phyloP scores from a whole-genome alignment of 2,329 filamentous ascomycete genomes.

The Ophiocordyceps robertsii region DNA sequence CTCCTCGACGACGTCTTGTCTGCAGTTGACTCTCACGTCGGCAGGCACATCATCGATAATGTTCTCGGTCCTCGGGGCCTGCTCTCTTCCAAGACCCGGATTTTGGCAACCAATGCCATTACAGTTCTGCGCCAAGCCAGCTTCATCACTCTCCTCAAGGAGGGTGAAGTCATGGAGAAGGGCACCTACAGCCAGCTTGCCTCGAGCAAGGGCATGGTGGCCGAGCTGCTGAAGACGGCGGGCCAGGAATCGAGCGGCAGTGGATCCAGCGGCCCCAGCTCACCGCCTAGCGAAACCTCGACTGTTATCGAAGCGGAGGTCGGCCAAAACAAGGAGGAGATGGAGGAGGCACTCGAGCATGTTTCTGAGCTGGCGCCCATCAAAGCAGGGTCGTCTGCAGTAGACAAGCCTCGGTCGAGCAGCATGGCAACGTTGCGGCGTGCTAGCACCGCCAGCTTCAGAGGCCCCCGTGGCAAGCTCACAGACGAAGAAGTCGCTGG shows the following conservation, averaged over 20 bases:
- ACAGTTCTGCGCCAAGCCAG: constrained; percentile 80
- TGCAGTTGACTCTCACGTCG: constrained; percentile 96
- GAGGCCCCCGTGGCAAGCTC: constrained; percentile 69
- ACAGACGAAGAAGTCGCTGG: constrained; percentile 68
- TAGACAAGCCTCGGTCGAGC: constrained; percentile 43
- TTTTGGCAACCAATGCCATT: constrained; percentile 91
- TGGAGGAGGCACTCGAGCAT: constrained; percentile 67
- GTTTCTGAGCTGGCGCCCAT: constrained; percentile 68
- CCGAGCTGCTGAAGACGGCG: constrained; percentile 68
- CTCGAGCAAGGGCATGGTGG: constrained; percentile 85
- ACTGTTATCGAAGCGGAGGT: constrained; percentile 40
- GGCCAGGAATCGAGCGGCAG: constrained; percentile 38
- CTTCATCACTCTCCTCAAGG: constrained; percentile 72
- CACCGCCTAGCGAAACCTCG: constrained; percentile 37
- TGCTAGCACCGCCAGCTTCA: constrained; percentile 85
- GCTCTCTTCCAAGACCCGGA: constrained; percentile 72
- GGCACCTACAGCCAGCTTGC: constrained; percentile 86
- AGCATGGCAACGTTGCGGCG: constrained; percentile 75
- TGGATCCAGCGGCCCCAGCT: constrained; percentile 30
- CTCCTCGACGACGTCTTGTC: constrained; percentile 88
- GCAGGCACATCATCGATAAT: constrained; percentile 85
- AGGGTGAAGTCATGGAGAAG: constrained; percentile 71
- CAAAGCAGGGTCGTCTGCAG: constrained; percentile 33
- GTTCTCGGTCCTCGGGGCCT: constrained; percentile 80
- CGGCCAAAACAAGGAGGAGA: constrained; percentile 47